Evolutionary conservation across 2,329 filamentous ascomycete species (phyloP), one percentile per base, ranked within the genome.

Genomic region (Aureobasidium leucospermi): DNA sequence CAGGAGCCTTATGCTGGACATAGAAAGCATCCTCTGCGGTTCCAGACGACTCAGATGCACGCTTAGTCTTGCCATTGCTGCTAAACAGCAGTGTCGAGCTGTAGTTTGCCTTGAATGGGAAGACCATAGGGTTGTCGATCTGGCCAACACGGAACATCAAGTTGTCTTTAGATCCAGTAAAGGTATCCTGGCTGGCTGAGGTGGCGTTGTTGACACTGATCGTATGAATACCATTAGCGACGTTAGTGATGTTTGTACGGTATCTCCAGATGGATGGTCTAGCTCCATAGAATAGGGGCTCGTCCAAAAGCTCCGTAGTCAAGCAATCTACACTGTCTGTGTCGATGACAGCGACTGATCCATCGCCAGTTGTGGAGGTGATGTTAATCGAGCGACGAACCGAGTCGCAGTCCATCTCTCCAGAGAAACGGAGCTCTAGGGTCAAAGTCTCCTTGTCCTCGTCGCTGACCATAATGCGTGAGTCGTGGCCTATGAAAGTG

Each of bases 131-230:
- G 66, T 87, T 87, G 63, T 81, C 74, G 4, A 64, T 65, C 61
- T 80, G 75, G 42, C 84, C 85, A 55, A 86, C 73, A 15, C 84
- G 81, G 65, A 87, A 74, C 63, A 87, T 73, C 69, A 87, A 85
- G 60, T 81, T 79, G 62, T 87, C 84, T 16, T 77, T 70, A 0
- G 81, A 74, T 49, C 78, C 73, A 0, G 82, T 85, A 23, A 71
- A 72, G 4, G 60, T 66, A 2, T 75, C 75, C 19, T 73, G 70
- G 6, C 69, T 67, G 41, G 73, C 76, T 41, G 47, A 34, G 3
- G 77, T 76, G 23, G 78, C 76, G 63, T 85, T 85, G 55, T 75
- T 78, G 48, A 87, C 71, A 0, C 79, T 83, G 56, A 87, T 67
- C 28, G 76, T 74, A 66, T 87, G 81, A 29, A 87, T 74, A 31